These are phyloP conservation scores for Talaromyces ruber DNA, from an alignment of 495 filamentous ascomycete species.

Conservation along the genomic window DNA sequence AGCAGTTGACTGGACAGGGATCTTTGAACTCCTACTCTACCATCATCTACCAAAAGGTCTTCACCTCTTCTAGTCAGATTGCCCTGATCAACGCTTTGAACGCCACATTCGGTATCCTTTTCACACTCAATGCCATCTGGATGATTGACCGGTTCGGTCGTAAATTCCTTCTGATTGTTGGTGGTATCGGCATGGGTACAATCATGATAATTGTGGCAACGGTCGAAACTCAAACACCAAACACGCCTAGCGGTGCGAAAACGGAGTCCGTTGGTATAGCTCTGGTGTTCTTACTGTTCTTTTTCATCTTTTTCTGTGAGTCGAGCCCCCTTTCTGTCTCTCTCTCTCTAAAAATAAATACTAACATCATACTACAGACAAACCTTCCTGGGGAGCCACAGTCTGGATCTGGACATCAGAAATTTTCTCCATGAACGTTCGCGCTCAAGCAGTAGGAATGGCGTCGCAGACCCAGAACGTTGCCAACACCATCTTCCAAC, in stretches of 20 bases:
- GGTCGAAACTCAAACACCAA: slow-evolving; percentile 54
- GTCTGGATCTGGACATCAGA: slow-evolving; percentile 62
- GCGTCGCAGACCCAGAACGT: slow-evolving; percentile 58
- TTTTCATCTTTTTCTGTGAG: slow-evolving; percentile 59
- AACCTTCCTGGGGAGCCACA: slow-evolving; percentile 59
- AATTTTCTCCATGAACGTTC: slow-evolving; percentile 59
- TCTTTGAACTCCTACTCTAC: slow-evolving; percentile 56
- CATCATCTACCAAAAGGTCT: slow-evolving; percentile 58
- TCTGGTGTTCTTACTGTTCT: slow-evolving; percentile 54
- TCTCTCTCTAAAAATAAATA: background rate
- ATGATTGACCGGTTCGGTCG: slow-evolving; percentile 61
- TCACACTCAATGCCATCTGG: slow-evolving; percentile 66
- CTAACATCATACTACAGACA: slow-evolving; percentile 27
- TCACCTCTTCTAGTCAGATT: slow-evolving; percentile 41
- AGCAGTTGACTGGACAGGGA: slow-evolving; percentile 55
- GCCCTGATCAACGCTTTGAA: slow-evolving; percentile 60
- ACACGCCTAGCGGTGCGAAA: slow-evolving; percentile 35
- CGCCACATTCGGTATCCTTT: slow-evolving; percentile 59
- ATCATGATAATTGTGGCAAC: slow-evolving; percentile 59
- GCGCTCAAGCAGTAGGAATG: slow-evolving; percentile 61
- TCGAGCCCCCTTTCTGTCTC: background rate
- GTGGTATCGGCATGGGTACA: slow-evolving; percentile 62
- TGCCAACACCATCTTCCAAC: slow-evolving; percentile 54
- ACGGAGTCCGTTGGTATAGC: slow-evolving; percentile 50
- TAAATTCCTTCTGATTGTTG: slow-evolving; percentile 57